Evolutionary conservation across 1,284 basidiomycete species (phyloP).

Genomic region (Trichosporon faecale): DNA sequence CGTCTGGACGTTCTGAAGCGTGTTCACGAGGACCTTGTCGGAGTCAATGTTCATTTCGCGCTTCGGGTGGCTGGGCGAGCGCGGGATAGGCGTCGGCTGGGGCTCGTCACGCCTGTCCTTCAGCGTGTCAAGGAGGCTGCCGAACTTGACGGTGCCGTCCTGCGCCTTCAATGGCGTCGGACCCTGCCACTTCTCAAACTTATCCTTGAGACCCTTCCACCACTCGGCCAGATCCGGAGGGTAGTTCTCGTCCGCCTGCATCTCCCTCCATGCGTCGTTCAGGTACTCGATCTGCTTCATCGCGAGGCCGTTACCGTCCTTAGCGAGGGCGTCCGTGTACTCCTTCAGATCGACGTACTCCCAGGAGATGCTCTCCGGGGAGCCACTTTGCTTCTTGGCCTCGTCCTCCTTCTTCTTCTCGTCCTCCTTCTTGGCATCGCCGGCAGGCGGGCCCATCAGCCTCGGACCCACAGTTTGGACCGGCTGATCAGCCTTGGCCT

Average conservation of each 20-base stretch:
- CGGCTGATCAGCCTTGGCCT: not conserved
- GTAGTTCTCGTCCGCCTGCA: not conserved
- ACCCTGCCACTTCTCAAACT: not conserved
- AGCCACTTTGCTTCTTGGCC: not conserved
- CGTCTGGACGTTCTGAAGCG: not conserved
- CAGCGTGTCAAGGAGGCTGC: not conserved
- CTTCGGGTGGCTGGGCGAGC: not conserved
- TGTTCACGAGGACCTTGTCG: not conserved
- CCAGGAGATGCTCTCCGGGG: not conserved
- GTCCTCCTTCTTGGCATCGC: not conserved
- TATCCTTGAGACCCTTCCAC: not conserved
- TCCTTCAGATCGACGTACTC: not conserved
- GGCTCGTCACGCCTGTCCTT: not conserved
- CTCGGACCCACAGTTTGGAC: not conserved
- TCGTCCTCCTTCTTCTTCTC: not conserved
- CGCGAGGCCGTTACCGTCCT: not conserved
- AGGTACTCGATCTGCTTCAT: not conserved
- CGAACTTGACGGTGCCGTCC: not conserved
- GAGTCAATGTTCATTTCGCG: not conserved
- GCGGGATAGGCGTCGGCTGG: not conserved
- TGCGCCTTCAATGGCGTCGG: not conserved
- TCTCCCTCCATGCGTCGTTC: not conserved
- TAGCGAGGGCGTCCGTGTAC: not conserved
- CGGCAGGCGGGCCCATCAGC: not conserved
- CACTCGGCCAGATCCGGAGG: not conserved